Evolutionary conservation across 2,329 filamentous ascomycete genomes (phyloP).

Genomic region (Aspergillus melleus): DNA sequence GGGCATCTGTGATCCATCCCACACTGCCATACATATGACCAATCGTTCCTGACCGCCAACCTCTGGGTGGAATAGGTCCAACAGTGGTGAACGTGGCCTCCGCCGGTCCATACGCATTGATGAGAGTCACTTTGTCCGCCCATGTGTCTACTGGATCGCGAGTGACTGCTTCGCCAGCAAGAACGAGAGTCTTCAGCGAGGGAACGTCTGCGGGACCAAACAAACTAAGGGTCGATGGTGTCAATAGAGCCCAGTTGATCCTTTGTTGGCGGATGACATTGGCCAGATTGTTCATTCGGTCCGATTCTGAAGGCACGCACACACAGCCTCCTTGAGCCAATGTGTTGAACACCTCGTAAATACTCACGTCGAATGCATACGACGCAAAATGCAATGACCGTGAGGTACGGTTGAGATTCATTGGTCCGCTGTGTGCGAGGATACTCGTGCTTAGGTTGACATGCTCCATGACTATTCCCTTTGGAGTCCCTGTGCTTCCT

Average conservation of each 20-base stretch:
- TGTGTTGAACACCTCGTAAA: conserved; percentile 36
- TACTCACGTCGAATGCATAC: neutral
- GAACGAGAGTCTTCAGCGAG: neutral
- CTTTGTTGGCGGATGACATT: neutral
- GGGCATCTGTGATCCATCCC: conserved; percentile 30
- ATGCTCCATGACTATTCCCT: neutral
- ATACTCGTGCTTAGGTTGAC: neutral
- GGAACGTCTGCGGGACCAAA: neutral
- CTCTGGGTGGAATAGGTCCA: conserved; percentile 8
- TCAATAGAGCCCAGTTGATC: neutral
- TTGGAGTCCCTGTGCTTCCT: neutral
- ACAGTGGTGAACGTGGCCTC: conserved; percentile 20
- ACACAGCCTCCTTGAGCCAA: conserved; percentile 32
- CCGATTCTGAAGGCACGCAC: neutral
- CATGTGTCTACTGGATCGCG: conserved; percentile 36
- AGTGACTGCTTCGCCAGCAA: conserved; percentile 6
- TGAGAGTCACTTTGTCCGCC: conserved; percentile 32
- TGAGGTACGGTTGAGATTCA: neutral
- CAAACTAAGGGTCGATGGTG: neutral
- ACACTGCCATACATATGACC: conserved; percentile 15
- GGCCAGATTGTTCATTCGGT: neutral
- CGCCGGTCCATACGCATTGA: conserved; percentile 35
- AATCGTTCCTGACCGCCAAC: conserved; percentile 13
- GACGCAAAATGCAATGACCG: neutral
- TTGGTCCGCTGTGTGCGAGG: neutral